A percentile compares a stretch with the other conserved stretches of the same genome.
Evolutionary conservation across 2,329 filamentous ascomycete species (phyloP).

Genomic region (Aquanectria penicillioides): DNA sequence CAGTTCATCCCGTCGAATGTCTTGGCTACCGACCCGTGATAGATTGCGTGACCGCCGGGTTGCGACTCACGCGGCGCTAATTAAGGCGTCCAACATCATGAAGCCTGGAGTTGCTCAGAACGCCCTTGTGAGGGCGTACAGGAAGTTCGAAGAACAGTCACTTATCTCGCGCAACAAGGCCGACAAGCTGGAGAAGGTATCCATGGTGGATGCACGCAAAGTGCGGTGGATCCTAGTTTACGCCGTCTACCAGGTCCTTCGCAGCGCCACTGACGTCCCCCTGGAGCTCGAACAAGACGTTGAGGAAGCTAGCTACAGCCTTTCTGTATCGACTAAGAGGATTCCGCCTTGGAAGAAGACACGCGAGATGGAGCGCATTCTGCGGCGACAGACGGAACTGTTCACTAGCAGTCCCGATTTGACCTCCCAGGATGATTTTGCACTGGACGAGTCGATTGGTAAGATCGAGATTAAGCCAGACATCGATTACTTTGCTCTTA

Average conservation of each 20-base stretch:
- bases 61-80: constrained; percentile 62
- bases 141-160: constrained; percentile 73
- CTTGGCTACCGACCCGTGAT: constrained; percentile 54
- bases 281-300: constrained; percentile 66
- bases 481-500: constrained; percentile 63
- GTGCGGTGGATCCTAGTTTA: constrained; percentile 84
- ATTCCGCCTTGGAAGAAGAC: constrained; percentile 59
- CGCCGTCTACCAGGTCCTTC: constrained; percentile 76
- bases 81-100: constrained; percentile 59
- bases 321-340: constrained; percentile 54
- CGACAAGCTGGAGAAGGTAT: constrained; percentile 64
- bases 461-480: constrained; percentile 62
- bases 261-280: constrained; percentile 69
- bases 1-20: constrained; percentile 45
- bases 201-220: constrained; percentile 74
- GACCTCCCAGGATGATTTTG: constrained; percentile 22
- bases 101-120: constrained; percentile 54
- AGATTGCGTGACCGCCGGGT: constrained; percentile 60
- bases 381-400: constrained; percentile 44
- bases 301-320: constrained; percentile 65
- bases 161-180: constrained; percentile 59
- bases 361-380: constrained; percentile 38
- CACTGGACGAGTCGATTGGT: constrained; percentile 4
- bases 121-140: constrained; percentile 73
- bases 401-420: constrained; percentile 23